Percentiles rank a stretch among this genome's conserved stretches.
Evolutionary conservation across 805 yeast genomes (phyloP).

Genomic region (Yamadazyma takamatsuzukensis): DNA sequence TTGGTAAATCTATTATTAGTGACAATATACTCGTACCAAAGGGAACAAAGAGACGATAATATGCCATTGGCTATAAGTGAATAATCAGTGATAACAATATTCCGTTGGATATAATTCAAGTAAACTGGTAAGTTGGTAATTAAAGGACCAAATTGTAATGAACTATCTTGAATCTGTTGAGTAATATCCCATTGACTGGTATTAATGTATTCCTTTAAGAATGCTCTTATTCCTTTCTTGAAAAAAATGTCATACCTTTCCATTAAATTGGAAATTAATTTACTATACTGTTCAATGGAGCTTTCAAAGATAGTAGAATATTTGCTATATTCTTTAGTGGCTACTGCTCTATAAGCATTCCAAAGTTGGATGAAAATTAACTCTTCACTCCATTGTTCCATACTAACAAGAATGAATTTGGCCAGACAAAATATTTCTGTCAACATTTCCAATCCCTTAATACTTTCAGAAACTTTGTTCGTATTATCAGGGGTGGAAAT

Average conservation of each 20-base stretch:
- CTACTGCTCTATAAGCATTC: constrained; percentile 24
- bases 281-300: constrained; percentile 19
- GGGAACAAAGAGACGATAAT: constrained; percentile 21
- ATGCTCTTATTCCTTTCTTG: constrained; percentile 26
- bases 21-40: constrained; percentile 34
- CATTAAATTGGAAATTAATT: constrained; percentile 16
- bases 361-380: constrained; percentile 39
- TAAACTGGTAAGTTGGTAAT: constrained; percentile 22
- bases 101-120: constrained; percentile 18
- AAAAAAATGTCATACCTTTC: constrained; percentile 28
- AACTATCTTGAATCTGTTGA: constrained; percentile 9
- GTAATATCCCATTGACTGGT: constrained; percentile 29
- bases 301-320: constrained; percentile 30
- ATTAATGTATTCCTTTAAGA: constrained; percentile 35
- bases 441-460: constrained; percentile 25
- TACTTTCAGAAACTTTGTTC: constrained; percentile 12
- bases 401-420: constrained; percentile 21
- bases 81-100: constrained; percentile 29
- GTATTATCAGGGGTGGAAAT: constrained; percentile 23
- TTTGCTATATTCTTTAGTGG: constrained; percentile 10
- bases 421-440: constrained; percentile 34
- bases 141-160: constrained; percentile 21
- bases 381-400: constrained; percentile 38
- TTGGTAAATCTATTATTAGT: constrained; percentile 36
- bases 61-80: constrained; percentile 23